A percentile compares a stretch with the other conserved stretches of the same genome.
phyloP scores from a whole-genome alignment of 805 yeast genomes.

The Phaffomyces antillensis region DNA sequence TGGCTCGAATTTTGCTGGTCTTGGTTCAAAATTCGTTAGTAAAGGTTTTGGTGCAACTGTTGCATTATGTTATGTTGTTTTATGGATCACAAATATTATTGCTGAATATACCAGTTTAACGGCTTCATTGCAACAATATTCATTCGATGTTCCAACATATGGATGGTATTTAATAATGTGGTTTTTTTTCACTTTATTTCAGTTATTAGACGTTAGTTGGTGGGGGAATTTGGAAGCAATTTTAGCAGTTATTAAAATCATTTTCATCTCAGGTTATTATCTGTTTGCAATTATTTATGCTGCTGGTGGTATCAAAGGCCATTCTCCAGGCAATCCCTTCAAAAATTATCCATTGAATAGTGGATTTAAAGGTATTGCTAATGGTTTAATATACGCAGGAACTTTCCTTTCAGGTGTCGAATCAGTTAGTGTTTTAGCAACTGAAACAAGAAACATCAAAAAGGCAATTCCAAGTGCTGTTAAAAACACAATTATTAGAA shows the following conservation, averaged over 20 bases:
- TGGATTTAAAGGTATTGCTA: slow-evolving; percentile 51
- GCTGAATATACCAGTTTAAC: slow-evolving; percentile 50
- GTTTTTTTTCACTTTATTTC: slow-evolving; percentile 43
- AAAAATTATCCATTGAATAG: slow-evolving; percentile 29
- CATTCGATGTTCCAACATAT: slow-evolving; percentile 45
- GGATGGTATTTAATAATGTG: slow-evolving; percentile 50
- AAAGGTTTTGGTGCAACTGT: slow-evolving; percentile 52
- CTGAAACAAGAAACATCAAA: slow-evolving; percentile 65
- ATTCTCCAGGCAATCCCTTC: slow-evolving; percentile 29
- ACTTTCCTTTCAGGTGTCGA: slow-evolving; percentile 77
- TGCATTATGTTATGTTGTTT: slow-evolving; percentile 44
- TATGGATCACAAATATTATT: slow-evolving; percentile 51
- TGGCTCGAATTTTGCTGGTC: slow-evolving; percentile 46
- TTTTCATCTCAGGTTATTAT: slow-evolving; percentile 42
- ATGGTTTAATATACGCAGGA: slow-evolving; percentile 61
- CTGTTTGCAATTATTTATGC: slow-evolving; percentile 40
- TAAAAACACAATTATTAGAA: slow-evolving; percentile 57
- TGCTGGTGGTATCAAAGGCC: slow-evolving; percentile 33
- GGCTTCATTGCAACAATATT: slow-evolving; percentile 41
- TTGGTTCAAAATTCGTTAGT: slow-evolving; percentile 45
- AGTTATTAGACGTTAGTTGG: slow-evolving; percentile 42
- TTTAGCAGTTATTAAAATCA: slow-evolving; percentile 42
- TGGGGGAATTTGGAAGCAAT: slow-evolving; percentile 54
- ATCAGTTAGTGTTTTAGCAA: slow-evolving; percentile 67
- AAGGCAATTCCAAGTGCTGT: slow-evolving; percentile 66